A percentile compares a stretch with the other conserved stretches of the same genome.
These are phyloP conservation scores for Pholiota molesta DNA, from an alignment of 768 basidiomycete genomes.

Conservation along the genomic window DNA sequence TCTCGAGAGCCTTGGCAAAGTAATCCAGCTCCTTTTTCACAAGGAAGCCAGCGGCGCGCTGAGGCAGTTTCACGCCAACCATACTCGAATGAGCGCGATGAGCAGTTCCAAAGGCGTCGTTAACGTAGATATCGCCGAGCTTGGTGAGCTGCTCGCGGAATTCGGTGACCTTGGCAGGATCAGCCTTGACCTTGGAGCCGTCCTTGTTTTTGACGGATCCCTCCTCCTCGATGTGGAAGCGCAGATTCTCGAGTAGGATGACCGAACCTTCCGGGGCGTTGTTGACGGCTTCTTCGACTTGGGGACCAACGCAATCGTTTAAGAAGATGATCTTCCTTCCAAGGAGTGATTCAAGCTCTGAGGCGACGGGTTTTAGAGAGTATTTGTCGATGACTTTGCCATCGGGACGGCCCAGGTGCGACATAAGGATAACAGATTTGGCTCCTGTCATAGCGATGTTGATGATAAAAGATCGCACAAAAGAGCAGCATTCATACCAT, in stretches of 20 bases:
- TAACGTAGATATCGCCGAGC: conserved; percentile 96
- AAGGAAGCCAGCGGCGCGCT: conserved; percentile 93
- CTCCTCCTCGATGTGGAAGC: conserved; percentile 99
- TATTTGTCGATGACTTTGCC: conserved; percentile 89
- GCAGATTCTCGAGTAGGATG: conserved; percentile 95
- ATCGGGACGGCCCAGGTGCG: conserved; percentile 96
- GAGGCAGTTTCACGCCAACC: conserved; percentile 93
- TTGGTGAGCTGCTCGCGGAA: conserved; percentile 89
- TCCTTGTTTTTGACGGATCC: conserved; percentile 93
- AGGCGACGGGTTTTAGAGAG: conserved; percentile 86
- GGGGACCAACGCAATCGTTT: conserved; percentile 82
- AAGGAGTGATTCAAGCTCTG: conserved; percentile 77
- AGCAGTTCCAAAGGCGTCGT: conserved; percentile 98
- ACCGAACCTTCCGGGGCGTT: conserved; percentile 65
- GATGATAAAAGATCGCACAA: conserved; percentile 9
- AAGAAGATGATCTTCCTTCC: conserved; percentile 78
- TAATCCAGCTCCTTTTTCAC: conserved; percentile 99
- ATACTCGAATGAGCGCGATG: conserved; percentile 98
- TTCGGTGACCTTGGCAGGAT: conserved; percentile 72
- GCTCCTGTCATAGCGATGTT: conserved; percentile 55
- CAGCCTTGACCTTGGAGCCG: conserved; percentile 93
- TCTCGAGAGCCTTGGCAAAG: conserved; percentile 97
- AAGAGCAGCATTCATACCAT: conserved; percentile 46
- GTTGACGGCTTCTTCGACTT: conserved; percentile 79
- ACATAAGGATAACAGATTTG: conserved; percentile 88